These are phyloP conservation scores for Solanum sejunctum DNA, from an alignment of 257 asterid genomes.

Conservation along the genomic window DNA sequence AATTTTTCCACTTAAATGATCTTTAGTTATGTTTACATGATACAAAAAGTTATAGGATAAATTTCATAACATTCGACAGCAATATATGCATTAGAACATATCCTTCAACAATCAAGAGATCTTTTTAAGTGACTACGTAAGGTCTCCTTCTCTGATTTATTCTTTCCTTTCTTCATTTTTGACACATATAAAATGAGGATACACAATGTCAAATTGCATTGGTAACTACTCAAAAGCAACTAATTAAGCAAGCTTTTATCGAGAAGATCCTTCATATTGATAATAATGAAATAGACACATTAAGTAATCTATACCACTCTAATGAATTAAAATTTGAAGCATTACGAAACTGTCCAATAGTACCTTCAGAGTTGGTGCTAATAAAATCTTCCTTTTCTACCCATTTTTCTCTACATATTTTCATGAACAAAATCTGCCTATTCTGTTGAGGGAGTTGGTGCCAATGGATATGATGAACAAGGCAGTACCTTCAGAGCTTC, in stretches of 20 bases:
- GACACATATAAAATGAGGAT: background rate
- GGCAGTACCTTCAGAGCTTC: slow-evolving; percentile 68
- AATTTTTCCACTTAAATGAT: background rate
- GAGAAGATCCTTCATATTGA: background rate
- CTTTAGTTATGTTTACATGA: background rate
- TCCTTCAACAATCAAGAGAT: background rate
- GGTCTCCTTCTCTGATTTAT: background rate
- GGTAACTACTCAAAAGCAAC: background rate
- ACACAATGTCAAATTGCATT: background rate
- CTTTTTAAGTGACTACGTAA: background rate
- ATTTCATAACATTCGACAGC: too few species aligned
- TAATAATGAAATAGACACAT: background rate
- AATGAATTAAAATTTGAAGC: background rate
- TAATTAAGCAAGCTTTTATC: too few species aligned
- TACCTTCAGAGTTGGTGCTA: too few species aligned
- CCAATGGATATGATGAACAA: background rate
- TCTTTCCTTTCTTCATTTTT: background rate
- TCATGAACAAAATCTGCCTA: too few species aligned
- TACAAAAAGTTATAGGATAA: background rate
- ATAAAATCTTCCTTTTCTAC: too few species aligned
- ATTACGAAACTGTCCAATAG: too few species aligned
- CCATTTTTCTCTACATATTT: too few species aligned
- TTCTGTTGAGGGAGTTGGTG: too few species aligned
- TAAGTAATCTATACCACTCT: background rate
- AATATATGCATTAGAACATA: too few species aligned